Conservation (phyloP, 2,329 filamentous ascomycete species). For the Aspergillus spinulosporus region DNA sequence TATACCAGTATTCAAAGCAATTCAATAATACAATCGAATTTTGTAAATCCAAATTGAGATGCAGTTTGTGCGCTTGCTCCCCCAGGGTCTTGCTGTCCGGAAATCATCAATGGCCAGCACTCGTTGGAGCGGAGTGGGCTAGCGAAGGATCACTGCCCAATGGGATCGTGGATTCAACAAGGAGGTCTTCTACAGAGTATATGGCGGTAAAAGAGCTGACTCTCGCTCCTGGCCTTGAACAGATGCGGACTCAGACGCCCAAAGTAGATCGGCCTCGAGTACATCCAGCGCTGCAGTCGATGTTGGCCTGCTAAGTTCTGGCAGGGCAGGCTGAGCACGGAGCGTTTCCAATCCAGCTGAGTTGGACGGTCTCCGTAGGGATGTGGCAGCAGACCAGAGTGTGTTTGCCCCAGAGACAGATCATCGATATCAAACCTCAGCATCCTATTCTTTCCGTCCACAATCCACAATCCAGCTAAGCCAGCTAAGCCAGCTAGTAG, state of each 20-base stretch:
- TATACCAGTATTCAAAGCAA: not conserved
- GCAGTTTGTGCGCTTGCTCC: slow-evolving; percentile 9
- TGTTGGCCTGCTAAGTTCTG: not conserved
- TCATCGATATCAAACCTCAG: slow-evolving; percentile 1
- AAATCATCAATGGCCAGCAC: slow-evolving; percentile 8
- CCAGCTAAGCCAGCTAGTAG: no score
- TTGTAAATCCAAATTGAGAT: not conserved
- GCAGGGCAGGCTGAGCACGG: not conserved
- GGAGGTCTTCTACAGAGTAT: slow-evolving; percentile 7
- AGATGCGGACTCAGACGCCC: no score
- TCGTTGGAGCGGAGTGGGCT: slow-evolving; percentile 12
- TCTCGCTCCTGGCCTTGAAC: no score
- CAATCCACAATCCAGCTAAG: no score
- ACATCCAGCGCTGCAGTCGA: not conserved
- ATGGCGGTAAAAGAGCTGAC: slow-evolving; percentile 6
- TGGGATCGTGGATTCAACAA: slow-evolving; percentile 10
- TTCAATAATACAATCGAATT: not conserved
- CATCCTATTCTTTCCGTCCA: not conserved
- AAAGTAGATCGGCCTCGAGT: not conserved
- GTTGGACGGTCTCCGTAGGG: not conserved
- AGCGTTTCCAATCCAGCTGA: not conserved
- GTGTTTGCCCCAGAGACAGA: slow-evolving; percentile 7
- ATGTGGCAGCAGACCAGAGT: not conserved
- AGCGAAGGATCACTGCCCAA: slow-evolving; percentile 18
- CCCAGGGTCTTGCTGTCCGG: slow-evolving; percentile 10